phyloP scores from a whole-genome alignment of 306 rosid genomes.

The Vachellia collinsii region DNA sequence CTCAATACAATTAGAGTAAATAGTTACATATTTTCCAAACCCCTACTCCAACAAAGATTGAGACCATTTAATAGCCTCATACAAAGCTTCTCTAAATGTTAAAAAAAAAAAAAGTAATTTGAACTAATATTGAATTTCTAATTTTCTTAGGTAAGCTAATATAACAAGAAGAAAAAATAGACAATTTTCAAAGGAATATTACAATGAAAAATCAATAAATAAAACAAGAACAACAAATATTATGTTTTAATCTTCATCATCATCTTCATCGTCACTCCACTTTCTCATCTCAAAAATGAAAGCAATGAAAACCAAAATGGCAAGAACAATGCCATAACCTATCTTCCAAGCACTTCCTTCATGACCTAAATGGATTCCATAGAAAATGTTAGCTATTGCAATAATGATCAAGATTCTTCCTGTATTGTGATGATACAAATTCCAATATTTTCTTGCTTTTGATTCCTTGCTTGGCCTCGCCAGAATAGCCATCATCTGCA shows the following conservation, averaged over 20 bases:
- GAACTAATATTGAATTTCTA: too few species aligned
- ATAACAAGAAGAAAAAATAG: background rate
- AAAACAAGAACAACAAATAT: background rate
- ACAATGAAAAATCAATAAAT: background rate
- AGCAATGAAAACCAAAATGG: conserved; percentile 50
- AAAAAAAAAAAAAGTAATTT: too few species aligned
- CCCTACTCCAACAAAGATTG: too few species aligned
- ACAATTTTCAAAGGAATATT: background rate
- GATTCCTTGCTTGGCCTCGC: conserved; percentile 62
- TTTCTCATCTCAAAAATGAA: conserved; percentile 53
- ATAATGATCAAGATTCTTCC: conserved; percentile 66
- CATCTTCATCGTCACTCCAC: conserved; percentile 36
- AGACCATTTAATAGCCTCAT: too few species aligned
- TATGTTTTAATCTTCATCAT: background rate
- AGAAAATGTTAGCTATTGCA: conserved; percentile 72
- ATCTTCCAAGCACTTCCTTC: conserved; percentile 60
- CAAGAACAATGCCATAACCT: conserved; percentile 64
- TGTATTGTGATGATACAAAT: conserved; percentile 61
- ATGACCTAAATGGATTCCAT: conserved; percentile 65
- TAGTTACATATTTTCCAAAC: too few species aligned
- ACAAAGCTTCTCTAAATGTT: too few species aligned
- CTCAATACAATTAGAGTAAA: too few species aligned
- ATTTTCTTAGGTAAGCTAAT: background rate
- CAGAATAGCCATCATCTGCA: conserved; percentile 66
- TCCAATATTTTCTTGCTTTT: conserved; percentile 73